Evolutionary conservation across 2,329 filamentous ascomycete species (phyloP), one percentile per base, ranked within the genome.

Genomic region (Cercospora sp.): DNA sequence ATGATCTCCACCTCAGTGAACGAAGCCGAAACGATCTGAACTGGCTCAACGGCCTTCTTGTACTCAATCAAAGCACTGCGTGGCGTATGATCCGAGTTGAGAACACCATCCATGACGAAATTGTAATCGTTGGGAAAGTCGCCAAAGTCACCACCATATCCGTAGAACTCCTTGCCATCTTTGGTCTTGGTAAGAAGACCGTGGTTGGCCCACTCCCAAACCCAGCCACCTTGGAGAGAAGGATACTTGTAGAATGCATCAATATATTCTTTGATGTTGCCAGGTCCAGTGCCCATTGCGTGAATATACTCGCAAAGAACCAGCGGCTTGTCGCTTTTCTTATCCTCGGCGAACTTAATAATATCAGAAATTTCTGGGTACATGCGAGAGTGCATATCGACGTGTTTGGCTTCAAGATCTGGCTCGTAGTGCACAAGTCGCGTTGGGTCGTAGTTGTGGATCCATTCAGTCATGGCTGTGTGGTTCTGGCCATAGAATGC

Each of bases 241-340:
- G 85, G 85, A 68, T 90, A 81, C 30, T 82, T 82, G 34, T 86
- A 85, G 79, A 91, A 92, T 0, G 85, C 83, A 49, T 88, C 82
- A 60, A 90, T 82, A 68, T 92, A 92, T 69, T 91, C 90, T 68
- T 89, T 85, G 10, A 92, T 82, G 37, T 86, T 86, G 1, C 90
- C 90, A 0, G 90, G 90, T 0, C 89, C 90, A 73, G 92, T 92
- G 5, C 90, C 90, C 90, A 92, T 92, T 1, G 90, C 89, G 73
- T 86, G 85, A 0, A 80, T 82, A 67, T 83, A 87, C 73, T 87
- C 85, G 69, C 85, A 86, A 3, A 85, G 82, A 1, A 91, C 80
- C 1, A 90, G 79, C 0, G 88, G 88, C 78, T 90, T 80, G 59
- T 73, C 77, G 32, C 67, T 67, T 3, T 63, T 66, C 3, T 81